Evolutionary conservation across 768 basidiomycete species (phyloP), one percentile per base, ranked within the genome.

Genomic region (Boletellus emodensis): DNA sequence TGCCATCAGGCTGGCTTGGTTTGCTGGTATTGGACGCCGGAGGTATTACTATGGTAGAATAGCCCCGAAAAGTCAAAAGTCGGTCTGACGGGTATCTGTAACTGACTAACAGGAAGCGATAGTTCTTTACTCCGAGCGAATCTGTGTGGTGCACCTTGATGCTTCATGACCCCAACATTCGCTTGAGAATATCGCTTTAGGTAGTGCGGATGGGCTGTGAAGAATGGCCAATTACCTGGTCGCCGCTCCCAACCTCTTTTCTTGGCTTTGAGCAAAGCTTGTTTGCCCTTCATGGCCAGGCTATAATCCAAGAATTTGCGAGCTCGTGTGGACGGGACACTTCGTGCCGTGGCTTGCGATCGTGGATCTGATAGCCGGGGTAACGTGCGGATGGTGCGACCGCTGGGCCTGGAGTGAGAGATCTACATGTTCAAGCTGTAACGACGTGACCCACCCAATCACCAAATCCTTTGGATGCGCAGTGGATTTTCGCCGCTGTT

Each of bases 161-260:
- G 60, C 58, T 76, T 77, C 68, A 85, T 72, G 18, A 78, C 72
- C 24, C 83, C 83, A 4, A 85, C 60, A 39, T 83, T 82, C 10
- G 72, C 83, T 84, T 46, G 40, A 22, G 22, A 32, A 34, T 6
- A 36, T 34, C 13, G 32, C 17, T 12, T 44, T 13, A 57, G 37
- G 13, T 13, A 6, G 20, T 32, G 6, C 24, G 42, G 44, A n/a
- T 12, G 10, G 26, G 35, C 20, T 7, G 8, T 24, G 13, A 22
- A 24, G n/a, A 28, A 61, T 40, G 17, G 39, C 17, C n/a, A 10
- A 62, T 74, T 55, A 85, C 85, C 83, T 44, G 82, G 72, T 61
- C 74, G 71, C 42, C 84, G 71, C 55, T 82, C 76, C 84, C 84
- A 87, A 24, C 75, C 74, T 44, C 60, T 69, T 43, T 71, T 72